Evolutionary conservation across 352 stramenopile species (phyloP).

Genomic region (Elongisporangium anandrum): DNA sequence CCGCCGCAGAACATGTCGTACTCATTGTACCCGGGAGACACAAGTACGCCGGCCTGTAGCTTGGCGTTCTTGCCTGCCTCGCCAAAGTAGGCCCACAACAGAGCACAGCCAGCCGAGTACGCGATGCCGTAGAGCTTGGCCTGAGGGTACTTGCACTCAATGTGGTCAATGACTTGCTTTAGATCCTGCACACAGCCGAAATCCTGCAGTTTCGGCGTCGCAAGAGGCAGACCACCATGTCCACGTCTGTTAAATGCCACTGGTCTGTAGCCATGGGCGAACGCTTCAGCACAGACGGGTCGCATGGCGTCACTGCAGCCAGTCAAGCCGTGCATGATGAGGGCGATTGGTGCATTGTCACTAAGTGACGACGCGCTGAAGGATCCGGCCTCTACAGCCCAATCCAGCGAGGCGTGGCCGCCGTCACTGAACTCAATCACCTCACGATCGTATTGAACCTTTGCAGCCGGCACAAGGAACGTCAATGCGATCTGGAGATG

Average conservation of each 20-base stretch:
- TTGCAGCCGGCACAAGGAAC: conserved; percentile 33
- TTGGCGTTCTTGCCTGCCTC: conserved; percentile 24
- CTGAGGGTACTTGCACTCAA: conserved; percentile 18
- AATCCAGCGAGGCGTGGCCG: conserved; percentile 36
- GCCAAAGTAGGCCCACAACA: conserved; percentile 35
- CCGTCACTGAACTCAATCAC: conserved; percentile 29
- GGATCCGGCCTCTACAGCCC: conserved; percentile 13
- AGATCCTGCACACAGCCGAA: conserved; percentile 38
- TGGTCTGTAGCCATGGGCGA: conserved; percentile 30
- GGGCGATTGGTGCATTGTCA: conserved; percentile 18
- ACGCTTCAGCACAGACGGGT: conserved; percentile 27
- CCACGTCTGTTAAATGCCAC: conserved; percentile 57
- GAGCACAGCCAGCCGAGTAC: conserved; percentile 28
- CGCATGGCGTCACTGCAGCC: conserved; percentile 31
- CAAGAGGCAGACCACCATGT: conserved; percentile 29
- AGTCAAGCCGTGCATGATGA: conserved; percentile 39
- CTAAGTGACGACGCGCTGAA: not conserved
- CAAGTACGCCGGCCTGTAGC: conserved; percentile 23
- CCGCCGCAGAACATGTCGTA: conserved; percentile 31
- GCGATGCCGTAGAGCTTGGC: conserved; percentile 26
- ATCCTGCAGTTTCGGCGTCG: conserved; percentile 30
- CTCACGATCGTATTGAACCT: conserved; percentile 29
- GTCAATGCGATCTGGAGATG: conserved; percentile 46
- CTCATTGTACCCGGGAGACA: conserved; percentile 39
- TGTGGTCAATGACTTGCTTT: conserved; percentile 20